Base-by-base conservation (phyloP, 2,329 filamentous ascomycete species). In the Cladosporium sp. region DNA sequence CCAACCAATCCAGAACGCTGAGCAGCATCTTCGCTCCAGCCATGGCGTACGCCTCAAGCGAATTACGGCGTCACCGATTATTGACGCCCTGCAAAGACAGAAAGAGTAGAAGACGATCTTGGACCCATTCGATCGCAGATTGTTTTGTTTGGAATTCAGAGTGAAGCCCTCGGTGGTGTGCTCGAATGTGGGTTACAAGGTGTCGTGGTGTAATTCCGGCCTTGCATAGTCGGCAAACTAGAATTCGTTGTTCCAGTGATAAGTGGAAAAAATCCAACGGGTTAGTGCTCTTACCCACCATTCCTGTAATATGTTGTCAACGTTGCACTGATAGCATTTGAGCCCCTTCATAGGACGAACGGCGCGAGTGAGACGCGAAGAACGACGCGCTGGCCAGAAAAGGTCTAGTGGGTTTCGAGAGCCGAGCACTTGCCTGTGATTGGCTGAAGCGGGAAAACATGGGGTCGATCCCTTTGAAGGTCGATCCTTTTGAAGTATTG, bases 21-120 rank as follows among this genome's bases (percentile, higher is more conserved):
- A 58, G 33, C 56, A 58, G 56, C 33, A 58, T 58, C 56, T 58
- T n/a, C 56, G 56, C 56, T 58, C 56, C 56, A 58, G 56, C 56
- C 33, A 58, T 28, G 33, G 56, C 56, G 33, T 58, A 35, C 56
- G 56, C 56, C 56, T 44, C 5, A 16, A 58, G 56, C 56, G 56
- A 44, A 44, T 58, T 21, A 58, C 56, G 21, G 56, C 56, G 33
- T 44, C 56, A 58, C 56, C 33, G 21, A 58, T 58, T 18, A 8
- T 58, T 35, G 56, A 58, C 33, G 56, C 56, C 56, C 56, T 58
- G 33, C 56, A 58, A 44, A 58, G 56, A 58, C 56, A 58, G 56
- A 58, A 58, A 59, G 37, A 46, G 37, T 10, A 10, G 7, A 29
- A 29, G 29, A 29, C 7, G 29, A 3, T 29, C 29, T 29, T 29